These are phyloP conservation scores for Boeremia lycopersici DNA, from an alignment of 2,329 filamentous ascomycete genomes.

Conservation along the genomic window DNA sequence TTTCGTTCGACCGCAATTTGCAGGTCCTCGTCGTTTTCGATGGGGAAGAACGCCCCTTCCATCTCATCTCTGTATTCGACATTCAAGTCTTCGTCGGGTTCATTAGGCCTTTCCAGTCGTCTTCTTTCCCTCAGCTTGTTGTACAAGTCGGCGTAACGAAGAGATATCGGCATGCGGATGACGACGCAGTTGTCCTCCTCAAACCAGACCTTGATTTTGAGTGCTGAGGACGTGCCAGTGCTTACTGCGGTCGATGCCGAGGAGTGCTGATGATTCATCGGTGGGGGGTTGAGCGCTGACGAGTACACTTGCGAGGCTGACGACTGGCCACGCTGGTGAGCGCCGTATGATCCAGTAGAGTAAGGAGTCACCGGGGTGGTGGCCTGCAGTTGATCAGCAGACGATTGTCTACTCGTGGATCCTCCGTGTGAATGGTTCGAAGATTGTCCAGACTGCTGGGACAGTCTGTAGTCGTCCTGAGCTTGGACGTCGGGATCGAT, in stretches of 20 bases:
- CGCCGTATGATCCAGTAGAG: constrained; percentile 48
- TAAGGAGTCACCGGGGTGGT: constrained; percentile 45
- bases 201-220: constrained; percentile 96
- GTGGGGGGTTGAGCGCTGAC: constrained; percentile 38
- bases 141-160: constrained; percentile 76
- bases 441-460: constrained; percentile 57
- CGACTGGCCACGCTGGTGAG: constrained; percentile 51
- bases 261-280: constrained; percentile 48
- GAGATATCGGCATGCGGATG: constrained; percentile 83
- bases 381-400: constrained; percentile 47
- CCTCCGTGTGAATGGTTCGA: constrained; percentile 45
- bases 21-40: constrained; percentile 81
- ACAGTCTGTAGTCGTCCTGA: constrained; percentile 75
- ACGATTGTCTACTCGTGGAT: constrained; percentile 45
- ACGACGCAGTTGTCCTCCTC: constrained; percentile 85
- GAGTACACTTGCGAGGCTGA: constrained; percentile 39
- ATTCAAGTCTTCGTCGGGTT: constrained; percentile 70
- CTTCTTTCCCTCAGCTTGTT: constrained; percentile 85
- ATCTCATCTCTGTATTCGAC: constrained; percentile 87
- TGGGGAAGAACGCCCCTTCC: constrained; percentile 72
- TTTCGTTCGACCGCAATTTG: constrained; percentile 81
- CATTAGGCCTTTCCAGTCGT: constrained; percentile 64
- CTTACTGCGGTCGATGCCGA: constrained; percentile 35
- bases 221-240: constrained; percentile 41
- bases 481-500: constrained; percentile 72